Conservation (phyloP, 345 rosid species). For the Arabidopsis suecica region DNA sequence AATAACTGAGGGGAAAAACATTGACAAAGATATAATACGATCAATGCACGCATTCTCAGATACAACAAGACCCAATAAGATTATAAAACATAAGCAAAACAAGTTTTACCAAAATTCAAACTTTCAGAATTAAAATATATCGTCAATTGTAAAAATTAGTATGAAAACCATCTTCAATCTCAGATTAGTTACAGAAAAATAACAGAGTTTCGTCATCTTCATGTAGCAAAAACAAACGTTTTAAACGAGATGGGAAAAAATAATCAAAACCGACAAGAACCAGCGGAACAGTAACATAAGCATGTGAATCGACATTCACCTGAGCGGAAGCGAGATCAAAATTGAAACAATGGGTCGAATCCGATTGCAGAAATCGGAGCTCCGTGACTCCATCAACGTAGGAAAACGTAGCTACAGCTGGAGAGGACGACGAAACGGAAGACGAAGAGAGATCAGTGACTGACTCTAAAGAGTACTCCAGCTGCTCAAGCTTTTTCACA, state of each 20-base stretch:
- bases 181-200: neutral
- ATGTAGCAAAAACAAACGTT: slow-evolving; percentile 32
- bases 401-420: slow-evolving; percentile 63
- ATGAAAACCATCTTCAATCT: slow-evolving; percentile 14
- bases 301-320: slow-evolving; percentile 48
- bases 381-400: slow-evolving; percentile 55
- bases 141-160: neutral
- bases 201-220: neutral
- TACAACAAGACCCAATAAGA: neutral
- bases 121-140: neutral
- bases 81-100: neutral
- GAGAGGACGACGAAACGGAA: slow-evolving; percentile 49
- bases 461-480: slow-evolving; percentile 63
- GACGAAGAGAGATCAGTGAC: slow-evolving; percentile 63
- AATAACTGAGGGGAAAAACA: slow-evolving; percentile 58
- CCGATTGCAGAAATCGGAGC: slow-evolving; percentile 61
- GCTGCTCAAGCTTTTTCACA: slow-evolving; percentile 44
- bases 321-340: slow-evolving; percentile 59
- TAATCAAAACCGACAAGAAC: neutral
- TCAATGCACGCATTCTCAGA: slow-evolving; percentile 17
- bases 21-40: neutral
- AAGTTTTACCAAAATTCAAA: slow-evolving; percentile 15
- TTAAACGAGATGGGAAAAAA: neutral
- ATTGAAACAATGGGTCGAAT: slow-evolving; percentile 44
- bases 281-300: slow-evolving; percentile 6